These are phyloP conservation scores for Trapa bicornis DNA, from an alignment of 345 rosid species.

Conservation along the genomic window DNA sequence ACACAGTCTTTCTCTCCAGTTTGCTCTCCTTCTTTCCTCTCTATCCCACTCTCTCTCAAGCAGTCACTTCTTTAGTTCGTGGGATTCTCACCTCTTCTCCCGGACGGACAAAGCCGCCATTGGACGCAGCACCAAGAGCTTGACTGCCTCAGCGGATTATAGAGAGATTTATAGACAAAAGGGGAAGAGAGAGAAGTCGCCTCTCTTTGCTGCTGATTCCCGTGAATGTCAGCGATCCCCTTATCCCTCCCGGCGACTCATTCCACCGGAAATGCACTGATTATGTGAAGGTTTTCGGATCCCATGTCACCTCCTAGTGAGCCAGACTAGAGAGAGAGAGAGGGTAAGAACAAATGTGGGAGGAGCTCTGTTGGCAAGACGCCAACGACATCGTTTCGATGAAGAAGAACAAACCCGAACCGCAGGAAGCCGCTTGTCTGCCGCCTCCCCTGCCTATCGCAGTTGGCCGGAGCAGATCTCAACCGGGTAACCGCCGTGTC, in stretches of 20 bases:
- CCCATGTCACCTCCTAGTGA: neutral
- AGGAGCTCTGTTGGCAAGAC: neutral
- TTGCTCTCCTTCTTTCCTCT: too few species aligned
- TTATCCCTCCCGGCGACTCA: neutral
- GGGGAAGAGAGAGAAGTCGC: neutral
- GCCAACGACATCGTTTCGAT: constrained; percentile 1
- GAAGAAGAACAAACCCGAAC: constrained; percentile 1
- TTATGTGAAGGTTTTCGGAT: neutral
- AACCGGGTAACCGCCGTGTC: constrained; percentile 55
- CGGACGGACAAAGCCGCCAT: neutral
- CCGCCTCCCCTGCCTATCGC: neutral
- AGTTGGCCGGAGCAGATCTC: constrained; percentile 45
- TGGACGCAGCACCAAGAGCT: neutral
- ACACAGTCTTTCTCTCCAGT: neutral
- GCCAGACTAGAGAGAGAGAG: neutral
- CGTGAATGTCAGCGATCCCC: neutral
- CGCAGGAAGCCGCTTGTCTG: neutral
- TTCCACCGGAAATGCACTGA: neutral
- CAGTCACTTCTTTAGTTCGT: neutral
- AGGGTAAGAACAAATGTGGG: neutral
- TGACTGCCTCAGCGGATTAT: neutral
- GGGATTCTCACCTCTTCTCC: neutral
- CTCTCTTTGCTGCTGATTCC: neutral
- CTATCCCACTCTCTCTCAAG: neutral
- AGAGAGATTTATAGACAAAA: neutral